Conservation (phyloP, 768 basidiomycete species). For the Mycena epipterygia region DNA sequence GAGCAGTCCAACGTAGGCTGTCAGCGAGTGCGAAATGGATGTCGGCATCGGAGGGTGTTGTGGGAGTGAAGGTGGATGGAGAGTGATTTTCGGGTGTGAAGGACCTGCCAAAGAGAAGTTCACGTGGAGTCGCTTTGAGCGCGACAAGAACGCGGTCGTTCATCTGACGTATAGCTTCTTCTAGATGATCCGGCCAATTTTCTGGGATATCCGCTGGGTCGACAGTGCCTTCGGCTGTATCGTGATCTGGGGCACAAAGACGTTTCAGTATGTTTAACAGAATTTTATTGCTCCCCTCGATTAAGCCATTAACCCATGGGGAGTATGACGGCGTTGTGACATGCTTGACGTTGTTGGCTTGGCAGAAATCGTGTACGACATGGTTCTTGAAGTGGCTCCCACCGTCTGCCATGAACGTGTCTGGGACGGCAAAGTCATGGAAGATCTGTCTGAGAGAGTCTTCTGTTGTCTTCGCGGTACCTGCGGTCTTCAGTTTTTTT, state of each 20-base stretch:
- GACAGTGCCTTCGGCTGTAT: slow-evolving; percentile 24
- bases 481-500: slow-evolving; percentile 27
- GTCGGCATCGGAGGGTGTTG: slow-evolving; percentile 37
- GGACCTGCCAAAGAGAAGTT: slow-evolving; percentile 48
- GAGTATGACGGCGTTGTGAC: slow-evolving; percentile 30
- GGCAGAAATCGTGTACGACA: slow-evolving; percentile 36
- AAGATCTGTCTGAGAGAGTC: slow-evolving; percentile 35
- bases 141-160: slow-evolving; percentile 43
- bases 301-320: slow-evolving; percentile 40
- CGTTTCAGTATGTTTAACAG: slow-evolving; percentile 38
- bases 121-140: slow-evolving; percentile 37
- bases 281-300: slow-evolving; percentile 33
- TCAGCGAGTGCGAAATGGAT: no score
- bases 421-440: slow-evolving; percentile 22
- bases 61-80: neutral
- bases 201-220: slow-evolving; percentile 34
- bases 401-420: slow-evolving; percentile 35
- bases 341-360: slow-evolving; percentile 28
- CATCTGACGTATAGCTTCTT: slow-evolving; percentile 34
- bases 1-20: slow-evolving; percentile 36
- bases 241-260: slow-evolving; percentile 42
- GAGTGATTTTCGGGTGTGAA: slow-evolving; percentile 32
- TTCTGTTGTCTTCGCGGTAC: neutral
- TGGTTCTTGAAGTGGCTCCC: slow-evolving; percentile 43
- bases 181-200: slow-evolving; percentile 42